Base-by-base conservation (phyloP, 441 rosid genomes). In the Hura crepitans region DNA sequence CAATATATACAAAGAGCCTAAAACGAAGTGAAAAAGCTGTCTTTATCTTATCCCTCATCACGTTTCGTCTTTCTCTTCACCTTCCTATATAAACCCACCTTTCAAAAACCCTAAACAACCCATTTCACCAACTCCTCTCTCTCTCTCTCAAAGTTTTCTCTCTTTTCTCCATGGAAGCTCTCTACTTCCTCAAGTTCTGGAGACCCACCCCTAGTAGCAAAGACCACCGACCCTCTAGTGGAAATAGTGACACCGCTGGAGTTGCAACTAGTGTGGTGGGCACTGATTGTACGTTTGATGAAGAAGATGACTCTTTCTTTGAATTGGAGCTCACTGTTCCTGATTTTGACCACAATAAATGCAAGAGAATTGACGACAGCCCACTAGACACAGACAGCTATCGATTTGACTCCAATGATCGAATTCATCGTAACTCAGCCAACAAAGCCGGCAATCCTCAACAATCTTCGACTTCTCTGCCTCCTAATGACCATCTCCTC, bases 261-360 rank as follows among this genome's bases (percentile, higher is more conserved):
- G 67, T 77, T 77, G 78, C 76, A 60, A 78, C 50, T 59, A 65
- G 72, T 50, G 62, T 67, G 18, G 53, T 12, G 45, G 79, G 51
- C 62, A 67, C 76, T 2, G 80, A 81, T n/a, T 49, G 46, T 10
- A 90, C 85, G 2, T 69, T 79, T 46, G 85, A 72, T 0, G 93
- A 90, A 54, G 98, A 76, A 47, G 98, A 92, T 1, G 98, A 93
- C 73, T 91, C 97, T 0, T 91, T 89, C 84, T 86, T 91, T 74
- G 98, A 93, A 72, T 74, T 93, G 70, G 89, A 93, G 79, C 86
- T 93, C 57, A 73, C 90, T 75, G 80, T 83, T 31, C 78, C 83
- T 45, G 83, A 78, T 56, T 43, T 53, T 70, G 79, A 78, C 80
- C 49, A 42, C 55, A 75, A 50, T 15, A 46, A 68, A 47, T 60